phyloP scores from a whole-genome alignment of 2,329 filamentous ascomycete genomes.

The Botrytis paeoniae region DNA sequence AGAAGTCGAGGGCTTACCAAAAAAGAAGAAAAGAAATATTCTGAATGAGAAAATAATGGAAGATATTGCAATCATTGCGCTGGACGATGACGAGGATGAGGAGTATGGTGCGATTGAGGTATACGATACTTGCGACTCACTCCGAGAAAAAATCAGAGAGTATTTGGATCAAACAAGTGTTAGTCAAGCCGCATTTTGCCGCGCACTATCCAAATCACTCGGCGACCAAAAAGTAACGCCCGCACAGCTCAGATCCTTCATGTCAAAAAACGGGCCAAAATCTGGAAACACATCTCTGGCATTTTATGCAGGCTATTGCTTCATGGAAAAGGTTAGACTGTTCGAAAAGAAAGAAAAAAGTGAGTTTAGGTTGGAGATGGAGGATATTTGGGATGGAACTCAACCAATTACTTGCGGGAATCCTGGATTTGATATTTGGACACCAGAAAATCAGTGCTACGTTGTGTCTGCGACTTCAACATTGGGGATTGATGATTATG shows the following conservation, averaged over 20 bases:
- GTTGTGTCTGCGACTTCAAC: background rate
- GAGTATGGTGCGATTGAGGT: constrained; percentile 46
- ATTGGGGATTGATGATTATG: background rate
- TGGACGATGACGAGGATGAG: constrained; percentile 52
- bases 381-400: constrained; percentile 33
- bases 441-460: too few relatives aligned
- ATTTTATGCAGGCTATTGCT: constrained; percentile 55
- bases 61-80: constrained; percentile 43
- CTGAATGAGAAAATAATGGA: background rate
- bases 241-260: constrained; percentile 49
- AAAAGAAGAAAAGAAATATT: background rate
- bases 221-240: constrained; percentile 42
- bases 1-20: background rate
- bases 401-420: background rate
- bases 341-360: constrained; percentile 50
- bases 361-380: constrained; percentile 51
- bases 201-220: constrained; percentile 46
- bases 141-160: constrained; percentile 54
- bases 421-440: background rate
- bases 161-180: constrained; percentile 46
- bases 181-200: constrained; percentile 51
- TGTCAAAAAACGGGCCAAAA: constrained; percentile 47
- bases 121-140: constrained; percentile 56
- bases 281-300: constrained; percentile 48
- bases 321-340: constrained; percentile 57